These are phyloP conservation scores for Trifolium repens DNA, from an alignment of 306 rosid species.

Conservation along the genomic window DNA sequence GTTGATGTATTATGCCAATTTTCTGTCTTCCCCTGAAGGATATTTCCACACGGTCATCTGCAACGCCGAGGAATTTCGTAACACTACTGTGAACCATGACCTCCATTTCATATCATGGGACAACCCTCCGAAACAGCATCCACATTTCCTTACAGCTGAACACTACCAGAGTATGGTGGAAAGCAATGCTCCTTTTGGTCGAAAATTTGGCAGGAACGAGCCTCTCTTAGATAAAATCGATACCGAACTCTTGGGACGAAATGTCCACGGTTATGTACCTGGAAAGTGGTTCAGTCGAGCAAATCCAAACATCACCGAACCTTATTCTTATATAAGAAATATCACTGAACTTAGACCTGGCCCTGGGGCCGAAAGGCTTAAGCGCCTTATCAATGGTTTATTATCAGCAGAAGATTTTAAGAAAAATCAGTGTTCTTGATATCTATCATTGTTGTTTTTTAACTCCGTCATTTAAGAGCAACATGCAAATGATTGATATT, in stretches of 20 bases:
- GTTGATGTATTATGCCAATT: constrained; percentile 61
- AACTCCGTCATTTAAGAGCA: constrained; percentile 35
- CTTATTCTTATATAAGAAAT: constrained; percentile 42
- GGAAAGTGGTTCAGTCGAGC: constrained; percentile 48
- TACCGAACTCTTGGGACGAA: constrained; percentile 51
- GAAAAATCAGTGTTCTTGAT: constrained; percentile 53
- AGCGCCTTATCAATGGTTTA: constrained; percentile 49
- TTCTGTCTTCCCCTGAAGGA: constrained; percentile 64
- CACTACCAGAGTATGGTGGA: constrained; percentile 53
- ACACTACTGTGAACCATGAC: constrained; percentile 61
- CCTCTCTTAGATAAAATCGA: constrained; percentile 55
- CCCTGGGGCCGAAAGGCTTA: constrained; percentile 54
- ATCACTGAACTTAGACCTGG: constrained; percentile 55
- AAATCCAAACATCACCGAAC: constrained; percentile 39
- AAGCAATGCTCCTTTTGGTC: constrained; percentile 57
- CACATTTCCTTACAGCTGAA: constrained; percentile 50
- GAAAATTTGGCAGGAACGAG: constrained; percentile 55
- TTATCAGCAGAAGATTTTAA: constrained; percentile 51
- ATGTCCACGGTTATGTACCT: constrained; percentile 49
- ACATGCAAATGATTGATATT: constrained; percentile 21
- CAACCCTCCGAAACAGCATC: constrained; percentile 62
- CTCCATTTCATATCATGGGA: constrained; percentile 67
- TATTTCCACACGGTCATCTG: constrained; percentile 65
- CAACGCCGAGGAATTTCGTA: constrained; percentile 59
- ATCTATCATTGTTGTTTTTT: constrained; percentile 28